Base-by-base conservation (phyloP, 495 filamentous ascomycete species). In the Delitschia confertaspora region DNA sequence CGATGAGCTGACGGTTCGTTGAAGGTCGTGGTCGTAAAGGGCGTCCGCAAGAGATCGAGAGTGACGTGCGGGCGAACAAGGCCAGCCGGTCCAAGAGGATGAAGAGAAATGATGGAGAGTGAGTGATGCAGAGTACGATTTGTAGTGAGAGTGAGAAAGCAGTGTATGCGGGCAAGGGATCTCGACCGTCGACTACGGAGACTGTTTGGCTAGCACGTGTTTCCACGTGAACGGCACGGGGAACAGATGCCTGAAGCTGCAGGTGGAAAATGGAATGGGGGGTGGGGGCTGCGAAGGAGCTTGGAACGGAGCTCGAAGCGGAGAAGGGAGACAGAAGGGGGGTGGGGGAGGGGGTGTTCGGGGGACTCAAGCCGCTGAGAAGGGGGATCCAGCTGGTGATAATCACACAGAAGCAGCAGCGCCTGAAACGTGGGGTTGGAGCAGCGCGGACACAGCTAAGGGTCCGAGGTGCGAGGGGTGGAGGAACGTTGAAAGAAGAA, bases 141-240 rank as follows among this genome's bases (percentile, higher is more conserved):
- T 8, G 23, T 24, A 6, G 13, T 13, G 29, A 4, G 3, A 23
- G 4, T 14, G 38, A 11, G 24, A 39, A 25, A n/a, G 38, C 13
- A 10, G 38, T 17, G 36, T 25, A 22, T 7, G 18, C 36, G 31
- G 32, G 32, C 6, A 16, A 13, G 14, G n/a, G 2, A 22, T 38
- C 13, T 21, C 22, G 42, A 24, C 30, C 32, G 31, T 16, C 14
- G 18, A 30, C 18, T 24, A 10, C 20, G 42, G 42, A 18, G 17
- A 9, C 3, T 22, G 34, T 5, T 37, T 22, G 34, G 11, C 42
- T 37, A 22, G 34, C 43, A 30, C 43, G 43, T 46, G 43, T 32
- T 46, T 24, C 43, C 43, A 38, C 43, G 43, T 46, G 43, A 46
- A 25, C 16, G 22, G 11, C 16, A 13, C 3, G 25, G 5, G 13